Percentiles rank a stretch among this genome's conserved stretches.
Evolutionary conservation across 768 basidiomycete species (phyloP).

Genomic region (Russula earlei): DNA sequence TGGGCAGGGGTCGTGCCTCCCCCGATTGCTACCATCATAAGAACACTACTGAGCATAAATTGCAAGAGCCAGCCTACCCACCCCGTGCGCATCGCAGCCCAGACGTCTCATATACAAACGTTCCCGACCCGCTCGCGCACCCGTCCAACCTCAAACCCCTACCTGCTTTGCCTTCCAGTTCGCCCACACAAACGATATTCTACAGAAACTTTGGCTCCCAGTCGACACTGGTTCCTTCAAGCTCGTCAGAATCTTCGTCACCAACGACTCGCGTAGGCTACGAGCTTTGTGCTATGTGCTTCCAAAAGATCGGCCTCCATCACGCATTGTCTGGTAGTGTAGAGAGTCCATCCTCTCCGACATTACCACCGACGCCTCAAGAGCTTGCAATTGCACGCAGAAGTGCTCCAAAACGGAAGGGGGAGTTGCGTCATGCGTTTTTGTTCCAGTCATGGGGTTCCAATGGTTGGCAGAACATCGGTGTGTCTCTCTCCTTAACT

Average conservation of each 20-base stretch:
- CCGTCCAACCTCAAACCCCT: constrained; percentile 33
- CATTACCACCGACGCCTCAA: constrained; percentile 23
- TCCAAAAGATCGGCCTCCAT: constrained; percentile 65
- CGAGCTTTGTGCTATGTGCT: constrained; percentile 76
- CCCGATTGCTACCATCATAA: constrained; percentile 8
- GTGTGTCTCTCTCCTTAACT: constrained; percentile 36
- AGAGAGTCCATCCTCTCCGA: constrained; percentile 39
- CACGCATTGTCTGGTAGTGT: constrained; percentile 52
- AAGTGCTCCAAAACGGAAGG: constrained; percentile 62
- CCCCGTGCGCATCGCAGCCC: constrained; percentile 12
- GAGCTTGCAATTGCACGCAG: constrained; percentile 48
- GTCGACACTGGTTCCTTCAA: constrained; percentile 15
- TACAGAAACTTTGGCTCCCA: constrained; percentile 9
- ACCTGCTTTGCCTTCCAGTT: constrained; percentile 31
- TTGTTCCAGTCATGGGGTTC: constrained; percentile 80
- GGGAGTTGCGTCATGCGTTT: constrained; percentile 75
- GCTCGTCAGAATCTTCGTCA: constrained; percentile 15
- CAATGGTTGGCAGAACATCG: constrained; percentile 80
- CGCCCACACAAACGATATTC: constrained; percentile 8
- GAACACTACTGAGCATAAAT: not conserved
- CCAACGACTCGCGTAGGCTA: constrained; percentile 40
- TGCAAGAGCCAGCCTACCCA: not conserved
- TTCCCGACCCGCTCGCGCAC: not conserved
- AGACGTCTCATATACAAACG: not conserved
- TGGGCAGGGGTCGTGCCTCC: constrained; percentile 32